Evolutionary conservation across 2,329 filamentous ascomycete species (phyloP).

Genomic region (Didymella sp.): DNA sequence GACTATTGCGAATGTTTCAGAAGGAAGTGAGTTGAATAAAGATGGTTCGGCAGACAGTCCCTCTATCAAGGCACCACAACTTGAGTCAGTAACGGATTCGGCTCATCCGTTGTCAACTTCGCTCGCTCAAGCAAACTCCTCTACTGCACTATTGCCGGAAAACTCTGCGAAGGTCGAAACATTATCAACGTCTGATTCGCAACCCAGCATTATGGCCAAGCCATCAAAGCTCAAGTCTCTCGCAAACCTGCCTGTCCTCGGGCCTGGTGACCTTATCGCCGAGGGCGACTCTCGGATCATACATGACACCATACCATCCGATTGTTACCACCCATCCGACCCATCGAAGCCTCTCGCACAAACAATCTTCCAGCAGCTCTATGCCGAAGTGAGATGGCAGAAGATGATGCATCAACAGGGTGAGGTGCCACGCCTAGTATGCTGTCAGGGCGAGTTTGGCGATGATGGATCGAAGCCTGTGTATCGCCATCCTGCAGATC

Average conservation of each 20-base stretch:
- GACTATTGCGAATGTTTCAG: background rate
- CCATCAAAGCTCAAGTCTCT: constrained; percentile 48
- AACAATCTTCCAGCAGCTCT: constrained; percentile 72
- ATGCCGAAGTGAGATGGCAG: constrained; percentile 82
- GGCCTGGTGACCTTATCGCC: constrained; percentile 67
- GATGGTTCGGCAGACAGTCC: background rate
- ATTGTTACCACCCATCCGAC: constrained; percentile 34
- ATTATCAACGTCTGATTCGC: background rate
- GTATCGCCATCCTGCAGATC: constrained; percentile 94
- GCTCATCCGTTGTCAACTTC: background rate
- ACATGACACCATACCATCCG: constrained; percentile 68
- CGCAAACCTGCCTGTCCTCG: constrained; percentile 49
- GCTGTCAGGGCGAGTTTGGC: constrained; percentile 78
- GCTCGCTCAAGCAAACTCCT: background rate
- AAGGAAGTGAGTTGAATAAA: background rate
- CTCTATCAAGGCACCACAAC: background rate
- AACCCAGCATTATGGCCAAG: constrained; percentile 23
- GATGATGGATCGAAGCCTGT: constrained; percentile 78
- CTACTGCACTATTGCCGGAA: background rate
- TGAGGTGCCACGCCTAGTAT: constrained; percentile 88
- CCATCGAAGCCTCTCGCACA: constrained; percentile 55
- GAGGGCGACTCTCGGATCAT: constrained; percentile 83
- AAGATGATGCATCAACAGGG: constrained; percentile 92
- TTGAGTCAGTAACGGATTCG: background rate
- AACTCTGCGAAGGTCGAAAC: background rate